phyloP scores from a whole-genome alignment of 2,329 filamentous ascomycete genomes.

The Arthrobotrys musiformis region DNA sequence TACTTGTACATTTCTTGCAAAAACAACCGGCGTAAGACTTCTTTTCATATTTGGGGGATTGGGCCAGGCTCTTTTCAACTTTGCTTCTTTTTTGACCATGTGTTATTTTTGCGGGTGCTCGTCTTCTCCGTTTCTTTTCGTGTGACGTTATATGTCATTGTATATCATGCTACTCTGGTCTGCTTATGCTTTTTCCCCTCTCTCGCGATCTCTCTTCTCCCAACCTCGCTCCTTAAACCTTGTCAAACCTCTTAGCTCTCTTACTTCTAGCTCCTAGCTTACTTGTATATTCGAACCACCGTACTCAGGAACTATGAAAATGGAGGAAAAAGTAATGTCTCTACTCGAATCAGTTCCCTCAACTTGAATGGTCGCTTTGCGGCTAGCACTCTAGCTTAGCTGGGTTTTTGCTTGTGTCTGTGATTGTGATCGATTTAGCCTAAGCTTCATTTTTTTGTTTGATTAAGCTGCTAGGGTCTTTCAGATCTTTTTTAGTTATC shows the following conservation, averaged over 20 bases:
- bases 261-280: neutral
- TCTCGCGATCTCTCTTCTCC: neutral
- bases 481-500: neutral
- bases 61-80: constrained; percentile 55
- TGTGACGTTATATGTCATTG: constrained; percentile 11
- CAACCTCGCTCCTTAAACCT: constrained; percentile 6
- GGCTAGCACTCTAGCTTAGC: too few species aligned
- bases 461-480: neutral
- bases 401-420: neutral
- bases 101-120: constrained; percentile 17
- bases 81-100: constrained; percentile 33
- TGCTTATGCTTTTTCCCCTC: neutral
- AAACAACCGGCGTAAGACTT: constrained; percentile 57
- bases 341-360: neutral
- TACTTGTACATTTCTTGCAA: constrained; percentile 59
- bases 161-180: constrained; percentile 27
- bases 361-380: neutral
- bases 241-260: constrained; percentile 5
- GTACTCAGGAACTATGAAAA: neutral
- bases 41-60: constrained; percentile 57
- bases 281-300: constrained; percentile 8
- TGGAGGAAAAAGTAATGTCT: constrained; percentile 33
- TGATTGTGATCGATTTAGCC: neutral
- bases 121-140: neutral
- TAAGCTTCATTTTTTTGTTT: neutral